phyloP scores from a whole-genome alignment of 768 basidiomycete genomes.

The Lactifluus piperatus region DNA sequence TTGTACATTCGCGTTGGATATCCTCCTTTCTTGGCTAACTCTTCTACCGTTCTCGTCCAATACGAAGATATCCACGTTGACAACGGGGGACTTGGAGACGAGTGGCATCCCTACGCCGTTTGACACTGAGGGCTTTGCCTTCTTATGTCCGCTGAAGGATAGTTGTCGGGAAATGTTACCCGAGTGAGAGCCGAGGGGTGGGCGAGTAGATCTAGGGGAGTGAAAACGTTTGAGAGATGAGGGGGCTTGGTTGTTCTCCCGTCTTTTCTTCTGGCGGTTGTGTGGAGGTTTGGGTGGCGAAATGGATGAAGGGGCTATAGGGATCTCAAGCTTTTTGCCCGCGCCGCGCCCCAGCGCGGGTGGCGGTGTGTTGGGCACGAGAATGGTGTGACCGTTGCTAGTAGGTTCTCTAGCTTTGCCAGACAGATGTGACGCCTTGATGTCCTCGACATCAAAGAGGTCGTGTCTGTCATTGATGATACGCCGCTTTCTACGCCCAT shows the following conservation, averaged over 20 bases:
- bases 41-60: constrained; percentile 52
- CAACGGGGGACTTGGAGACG: constrained; percentile 34
- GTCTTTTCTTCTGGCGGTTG: constrained; percentile 13
- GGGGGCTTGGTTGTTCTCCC: constrained; percentile 10
- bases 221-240: neutral
- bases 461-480: constrained; percentile 38
- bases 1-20: constrained; percentile 39
- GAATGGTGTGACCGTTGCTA: neutral
- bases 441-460: constrained; percentile 5
- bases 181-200: constrained; percentile 34
- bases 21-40: constrained; percentile 52
- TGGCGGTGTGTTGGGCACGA: neutral
- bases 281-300: constrained; percentile 14
- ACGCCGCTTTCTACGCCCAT: constrained; percentile 54
- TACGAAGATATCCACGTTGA: constrained; percentile 60
- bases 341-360: neutral
- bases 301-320: neutral
- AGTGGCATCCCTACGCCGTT: constrained; percentile 24
- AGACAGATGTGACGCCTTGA: neutral
- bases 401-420: neutral
- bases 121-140: constrained; percentile 2
- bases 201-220: constrained; percentile 24
- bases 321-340: neutral
- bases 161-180: constrained; percentile 33
- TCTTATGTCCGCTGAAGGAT: constrained; percentile 22